phyloP scores from a whole-genome alignment of 75 land plant species.

The Larix kaempferi region DNA sequence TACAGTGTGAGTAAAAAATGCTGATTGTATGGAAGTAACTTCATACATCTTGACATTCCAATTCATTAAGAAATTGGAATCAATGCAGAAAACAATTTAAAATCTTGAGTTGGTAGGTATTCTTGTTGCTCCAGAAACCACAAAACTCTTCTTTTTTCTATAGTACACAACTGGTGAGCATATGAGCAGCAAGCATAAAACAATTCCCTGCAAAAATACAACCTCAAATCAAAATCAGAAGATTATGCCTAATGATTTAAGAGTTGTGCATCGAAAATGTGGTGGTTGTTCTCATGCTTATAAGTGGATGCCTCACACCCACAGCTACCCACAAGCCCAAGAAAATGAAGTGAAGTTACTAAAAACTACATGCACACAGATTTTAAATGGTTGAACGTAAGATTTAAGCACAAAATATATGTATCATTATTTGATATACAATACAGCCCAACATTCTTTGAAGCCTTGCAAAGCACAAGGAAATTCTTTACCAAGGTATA shows the following conservation, averaged over 20 bases:
- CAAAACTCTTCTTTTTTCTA: slow-evolving; percentile 14
- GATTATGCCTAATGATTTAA: background rate
- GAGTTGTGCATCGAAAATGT: background rate
- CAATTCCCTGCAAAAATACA: slow-evolving; percentile 13
- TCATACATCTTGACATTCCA: background rate
- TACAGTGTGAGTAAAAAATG: background rate
- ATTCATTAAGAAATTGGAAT: background rate
- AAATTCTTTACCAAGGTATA: background rate
- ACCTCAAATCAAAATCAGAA: background rate
- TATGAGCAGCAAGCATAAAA: slow-evolving; percentile 13
- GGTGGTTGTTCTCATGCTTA: background rate
- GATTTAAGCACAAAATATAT: background rate
- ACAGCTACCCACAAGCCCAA: background rate
- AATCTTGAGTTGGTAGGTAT: slow-evolving; percentile 11
- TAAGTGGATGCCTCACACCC: background rate
- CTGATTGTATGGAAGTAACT: background rate
- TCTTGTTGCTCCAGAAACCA: slow-evolving; percentile 5
- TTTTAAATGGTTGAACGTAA: background rate
- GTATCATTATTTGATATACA: background rate
- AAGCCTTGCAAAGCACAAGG: background rate
- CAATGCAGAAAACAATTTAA: background rate
- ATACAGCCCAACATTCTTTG: background rate
- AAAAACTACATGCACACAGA: background rate
- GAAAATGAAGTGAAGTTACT: background rate
- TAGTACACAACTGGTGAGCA: slow-evolving; percentile 13